Evolutionary conservation across 108 stramenopile genomes (phyloP).

Genomic region (Conticribra guillardii): DNA sequence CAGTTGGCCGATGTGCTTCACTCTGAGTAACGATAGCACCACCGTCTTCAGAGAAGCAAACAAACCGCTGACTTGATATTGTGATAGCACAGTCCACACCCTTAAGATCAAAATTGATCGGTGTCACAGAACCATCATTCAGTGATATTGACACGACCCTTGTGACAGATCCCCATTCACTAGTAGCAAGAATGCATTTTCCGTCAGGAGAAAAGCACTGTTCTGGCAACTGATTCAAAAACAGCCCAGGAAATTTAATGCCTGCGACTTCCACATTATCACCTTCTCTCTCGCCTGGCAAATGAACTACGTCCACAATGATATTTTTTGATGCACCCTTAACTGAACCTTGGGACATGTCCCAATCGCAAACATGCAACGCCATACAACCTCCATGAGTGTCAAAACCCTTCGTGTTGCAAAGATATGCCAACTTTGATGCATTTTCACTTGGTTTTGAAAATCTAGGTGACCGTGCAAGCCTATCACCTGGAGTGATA

Average conservation of each 20-base stretch:
- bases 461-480: slow-evolving; percentile 72
- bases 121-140: slow-evolving; percentile 39
- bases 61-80: slow-evolving; percentile 44
- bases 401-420: slow-evolving; percentile 62
- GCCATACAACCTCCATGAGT: slow-evolving; percentile 74
- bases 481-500: slow-evolving; percentile 54
- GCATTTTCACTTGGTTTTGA: slow-evolving; percentile 21
- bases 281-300: slow-evolving; percentile 35
- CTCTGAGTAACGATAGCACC: slow-evolving; percentile 57
- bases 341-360: slow-evolving; percentile 19
- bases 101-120: slow-evolving; percentile 50
- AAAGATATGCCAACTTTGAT: slow-evolving; percentile 61
- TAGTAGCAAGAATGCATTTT: slow-evolving; percentile 48
- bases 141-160: slow-evolving; percentile 57
- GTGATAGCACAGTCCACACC: not conserved
- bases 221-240: slow-evolving; percentile 60
- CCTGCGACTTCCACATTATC: slow-evolving; percentile 30
- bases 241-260: slow-evolving; percentile 77
- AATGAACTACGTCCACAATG: slow-evolving; percentile 39
- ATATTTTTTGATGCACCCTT: slow-evolving; percentile 21
- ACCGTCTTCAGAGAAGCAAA: slow-evolving; percentile 53
- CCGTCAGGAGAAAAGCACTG: slow-evolving; percentile 53
- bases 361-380: slow-evolving; percentile 54
- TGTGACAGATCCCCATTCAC: slow-evolving; percentile 66
- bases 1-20: slow-evolving; percentile 51